Conservation (phyloP, 1,139 yeast genomes). For the Suhomyces guaymorum region DNA sequence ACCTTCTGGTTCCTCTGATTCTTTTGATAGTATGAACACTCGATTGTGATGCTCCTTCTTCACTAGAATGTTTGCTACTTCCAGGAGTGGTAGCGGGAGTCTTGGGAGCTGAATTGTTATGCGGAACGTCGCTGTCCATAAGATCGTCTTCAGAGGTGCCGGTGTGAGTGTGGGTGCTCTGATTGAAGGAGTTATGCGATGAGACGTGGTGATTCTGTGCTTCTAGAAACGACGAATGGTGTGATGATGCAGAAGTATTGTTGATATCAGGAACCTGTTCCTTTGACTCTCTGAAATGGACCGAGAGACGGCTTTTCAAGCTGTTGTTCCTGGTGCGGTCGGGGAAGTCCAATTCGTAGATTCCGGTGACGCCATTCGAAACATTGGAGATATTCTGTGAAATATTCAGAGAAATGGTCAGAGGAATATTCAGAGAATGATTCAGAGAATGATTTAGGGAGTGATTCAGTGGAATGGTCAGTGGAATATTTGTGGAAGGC, state of each 20-base stretch:
- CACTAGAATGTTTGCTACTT: constrained; percentile 12
- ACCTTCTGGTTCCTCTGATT: constrained; percentile 33
- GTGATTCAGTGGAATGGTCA: too few relatives aligned
- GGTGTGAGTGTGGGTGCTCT: constrained; percentile 17
- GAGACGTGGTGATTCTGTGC: constrained; percentile 3
- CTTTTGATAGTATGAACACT: constrained; percentile 26
- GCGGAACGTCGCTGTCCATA: constrained; percentile 15
- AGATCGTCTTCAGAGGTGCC: constrained; percentile 17
- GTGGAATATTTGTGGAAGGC: too few relatives aligned
- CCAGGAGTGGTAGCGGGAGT: constrained; percentile 25
- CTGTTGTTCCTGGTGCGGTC: constrained; percentile 20
- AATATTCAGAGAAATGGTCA: too few relatives aligned
- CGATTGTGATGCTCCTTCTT: constrained; percentile 2
- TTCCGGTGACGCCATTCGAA: constrained; percentile 32
- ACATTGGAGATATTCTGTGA: too few relatives aligned
- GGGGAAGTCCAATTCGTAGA: constrained; percentile 38
- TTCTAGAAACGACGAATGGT: constrained; percentile 13
- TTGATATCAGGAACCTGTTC: constrained; percentile 3
- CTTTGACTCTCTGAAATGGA: constrained; percentile 30
- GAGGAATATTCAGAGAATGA: too few relatives aligned
- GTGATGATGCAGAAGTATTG: constrained; percentile 12
- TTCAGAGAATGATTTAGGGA: too few relatives aligned
- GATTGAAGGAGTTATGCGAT: constrained; percentile 7
- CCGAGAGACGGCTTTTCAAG: constrained; percentile 35
- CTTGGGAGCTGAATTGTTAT: constrained; percentile 14